These are phyloP conservation scores for Cenchrus americanus DNA, from an alignment of 176 grass and related monocot genomes.

Conservation along the genomic window DNA sequence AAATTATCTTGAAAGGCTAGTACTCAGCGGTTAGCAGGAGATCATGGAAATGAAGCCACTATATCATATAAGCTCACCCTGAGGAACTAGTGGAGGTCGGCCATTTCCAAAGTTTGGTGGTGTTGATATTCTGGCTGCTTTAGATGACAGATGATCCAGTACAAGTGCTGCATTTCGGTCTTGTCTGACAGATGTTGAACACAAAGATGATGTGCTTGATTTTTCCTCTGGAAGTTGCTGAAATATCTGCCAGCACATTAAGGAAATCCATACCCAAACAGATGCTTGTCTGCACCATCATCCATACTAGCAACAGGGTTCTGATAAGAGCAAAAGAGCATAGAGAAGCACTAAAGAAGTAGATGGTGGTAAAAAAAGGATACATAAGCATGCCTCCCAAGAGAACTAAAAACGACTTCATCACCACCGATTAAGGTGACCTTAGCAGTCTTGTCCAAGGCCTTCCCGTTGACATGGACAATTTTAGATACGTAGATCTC, in stretches of 20 bases:
- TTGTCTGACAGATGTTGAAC: constrained; percentile 45
- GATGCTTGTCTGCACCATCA: constrained; percentile 27
- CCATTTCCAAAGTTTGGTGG: constrained; percentile 58
- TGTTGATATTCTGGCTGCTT: constrained; percentile 57
- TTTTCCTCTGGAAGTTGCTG: constrained; percentile 78
- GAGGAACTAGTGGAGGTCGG: constrained; percentile 66
- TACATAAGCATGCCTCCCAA: constrained; percentile 87
- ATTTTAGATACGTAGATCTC: constrained; percentile 73
- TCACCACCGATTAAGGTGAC: constrained; percentile 78
- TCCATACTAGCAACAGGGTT: not conserved
- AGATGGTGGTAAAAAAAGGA: constrained; percentile 50
- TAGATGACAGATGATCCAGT: constrained; percentile 50
- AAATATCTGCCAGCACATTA: constrained; percentile 83
- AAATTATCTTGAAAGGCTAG: constrained; percentile 11
- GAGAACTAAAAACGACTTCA: constrained; percentile 83
- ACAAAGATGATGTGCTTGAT: constrained; percentile 52
- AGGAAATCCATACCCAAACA: constrained; percentile 44
- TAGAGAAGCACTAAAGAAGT: constrained; percentile 20
- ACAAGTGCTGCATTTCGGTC: constrained; percentile 30
- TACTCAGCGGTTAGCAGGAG: constrained; percentile 21
- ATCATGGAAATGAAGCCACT: constrained; percentile 14
- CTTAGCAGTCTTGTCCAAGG: constrained; percentile 71
- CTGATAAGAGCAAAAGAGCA: constrained; percentile 8
- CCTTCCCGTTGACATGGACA: constrained; percentile 92
- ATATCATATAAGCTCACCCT: constrained; percentile 54